Evolutionary conservation across 192 early-diverging fungal genomes (phyloP), one percentile per base, ranked within the genome.

Genomic region (Umbelopsis vinacea): DNA sequence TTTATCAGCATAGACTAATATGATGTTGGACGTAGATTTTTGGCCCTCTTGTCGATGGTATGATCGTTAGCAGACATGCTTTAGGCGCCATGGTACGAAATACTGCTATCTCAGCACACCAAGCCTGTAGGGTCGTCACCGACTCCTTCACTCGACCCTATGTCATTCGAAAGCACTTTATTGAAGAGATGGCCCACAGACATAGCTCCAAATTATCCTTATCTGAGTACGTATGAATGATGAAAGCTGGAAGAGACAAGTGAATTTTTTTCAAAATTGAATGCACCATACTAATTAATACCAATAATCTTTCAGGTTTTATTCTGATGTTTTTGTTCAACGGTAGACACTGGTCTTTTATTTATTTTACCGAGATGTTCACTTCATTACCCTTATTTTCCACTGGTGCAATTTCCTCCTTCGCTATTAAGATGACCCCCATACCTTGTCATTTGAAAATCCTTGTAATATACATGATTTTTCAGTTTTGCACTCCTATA

Each of bases 31-130:
- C 9, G 15, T 77, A 88, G 84, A 45, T 70, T 8, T 76, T 90
- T 76, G 93, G 93, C 14, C 93, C 93, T 1, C 71, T 95, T 17
- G 76, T 85, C 9, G 91, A 93, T 80, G 92, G 91, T 24, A 90
- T 90, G 86, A 76, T 93, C 7, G 83, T 93, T 4, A 88, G 83
- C 66, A 76, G 90, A 17, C 89, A 91, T 72, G 76, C 89, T 2
- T 75, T 95, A 1, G 93, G 91, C 1, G 73, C 74, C 29, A 79
- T 95, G 70, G 86, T 93, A 8, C 85, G 93, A 22, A 88, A 85
- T 24, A 93, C 92, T 4, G 86, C 91, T 15, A 88, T 91, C 38
- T 88, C 87, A 19, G 91, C 87, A 5, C 88, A 92, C 24, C 74
- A 83, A 46, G 78, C 82, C 2, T 89, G 84, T 72, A 71, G 84